Base-by-base conservation (phyloP, 352 stramenopile genomes). In the Pythium inflatum region DNA sequence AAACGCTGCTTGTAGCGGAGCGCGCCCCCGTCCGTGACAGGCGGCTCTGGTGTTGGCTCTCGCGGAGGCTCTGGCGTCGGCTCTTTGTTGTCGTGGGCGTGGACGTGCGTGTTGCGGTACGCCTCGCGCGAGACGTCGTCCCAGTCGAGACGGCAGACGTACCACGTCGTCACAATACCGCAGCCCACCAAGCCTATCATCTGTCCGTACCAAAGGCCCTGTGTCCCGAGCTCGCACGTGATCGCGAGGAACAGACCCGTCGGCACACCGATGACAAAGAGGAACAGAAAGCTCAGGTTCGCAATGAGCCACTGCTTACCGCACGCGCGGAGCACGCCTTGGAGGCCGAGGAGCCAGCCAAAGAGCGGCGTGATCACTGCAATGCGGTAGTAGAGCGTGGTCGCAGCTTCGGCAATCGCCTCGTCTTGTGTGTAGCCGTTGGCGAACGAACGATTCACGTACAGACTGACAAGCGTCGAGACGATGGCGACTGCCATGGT, bases 201-300 rank as follows among this genome's bases (percentile, higher is more conserved):
- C 18, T 90, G 75, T 1, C 85, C 85, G 34, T 75, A 66, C 83
- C 83, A 91, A 4, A 93, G 65, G 0, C 85, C 85, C 1, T 77
- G 54, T 62, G 85, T 77, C 5, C 83, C 81, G 5, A 66, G 51
- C 13, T 82, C 60, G 13, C 79, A 81, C 34, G 77, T 38, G 57
- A 89, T 74, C 1, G 80, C 83, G 31, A 90, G 75, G 30, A 77
- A 25, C 38, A 87, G 33, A 0, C 80, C 80, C 20, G 88, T 62
- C 11, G 81, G 81, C 27, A 88, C 68, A 14, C 80, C 81, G 9
- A 91, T 33, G 16, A 80, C 69, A 41, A 90, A 81, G 24, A 88
- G 63, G 48, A 74, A 85, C 34, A 81, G 43, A 64, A 88, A 88
- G 48, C 81, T 89, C 54, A 89, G 73, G 34, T 82, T 65, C 30